phyloP scores from a whole-genome alignment of 1,284 basidiomycete species.

The Bjerkandera adusta region DNA sequence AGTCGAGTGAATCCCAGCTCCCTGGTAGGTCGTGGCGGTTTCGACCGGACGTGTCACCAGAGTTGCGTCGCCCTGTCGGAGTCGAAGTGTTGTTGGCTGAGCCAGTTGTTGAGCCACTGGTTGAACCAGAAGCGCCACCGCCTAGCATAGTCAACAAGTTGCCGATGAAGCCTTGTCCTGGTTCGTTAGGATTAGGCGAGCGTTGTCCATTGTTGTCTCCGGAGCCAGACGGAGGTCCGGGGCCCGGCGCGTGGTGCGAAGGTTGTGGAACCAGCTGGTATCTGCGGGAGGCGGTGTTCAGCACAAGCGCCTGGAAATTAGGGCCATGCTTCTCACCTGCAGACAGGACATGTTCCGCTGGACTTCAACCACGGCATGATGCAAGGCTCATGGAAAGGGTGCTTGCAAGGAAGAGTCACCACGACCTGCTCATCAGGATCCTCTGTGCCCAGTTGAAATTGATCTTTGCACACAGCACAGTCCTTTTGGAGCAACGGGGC shows the following conservation, averaged over 20 bases:
- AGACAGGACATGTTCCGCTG: conserved; percentile 84
- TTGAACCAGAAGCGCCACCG: not conserved
- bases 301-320: not conserved
- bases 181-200: not conserved
- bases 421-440: conserved; percentile 70
- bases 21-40: conserved; percentile 10
- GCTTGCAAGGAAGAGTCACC: conserved; percentile 74
- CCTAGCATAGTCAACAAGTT: conserved; percentile 7
- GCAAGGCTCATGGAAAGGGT: conserved; percentile 80
- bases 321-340: conserved; percentile 48
- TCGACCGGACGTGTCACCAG: not conserved
- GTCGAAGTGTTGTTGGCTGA: not conserved
- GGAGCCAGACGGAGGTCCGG: conserved; percentile 16
- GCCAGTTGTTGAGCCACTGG: not conserved
- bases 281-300: conserved; percentile 28
- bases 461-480: conserved; percentile 80
- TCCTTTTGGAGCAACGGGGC: conserved; percentile 61
- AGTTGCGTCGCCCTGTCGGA: not conserved
- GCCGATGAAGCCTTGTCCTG: conserved; percentile 5
- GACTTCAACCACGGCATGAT: conserved; percentile 82
- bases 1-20: conserved; percentile 15
- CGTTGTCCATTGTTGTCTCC: conserved; percentile 1
- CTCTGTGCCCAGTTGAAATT: conserved; percentile 63
- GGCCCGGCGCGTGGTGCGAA: conserved; percentile 23
- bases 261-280: conserved; percentile 55